Evolutionary conservation across 805 yeast species (phyloP).

Genomic region (Wickerhamomyces hampshirensis): DNA sequence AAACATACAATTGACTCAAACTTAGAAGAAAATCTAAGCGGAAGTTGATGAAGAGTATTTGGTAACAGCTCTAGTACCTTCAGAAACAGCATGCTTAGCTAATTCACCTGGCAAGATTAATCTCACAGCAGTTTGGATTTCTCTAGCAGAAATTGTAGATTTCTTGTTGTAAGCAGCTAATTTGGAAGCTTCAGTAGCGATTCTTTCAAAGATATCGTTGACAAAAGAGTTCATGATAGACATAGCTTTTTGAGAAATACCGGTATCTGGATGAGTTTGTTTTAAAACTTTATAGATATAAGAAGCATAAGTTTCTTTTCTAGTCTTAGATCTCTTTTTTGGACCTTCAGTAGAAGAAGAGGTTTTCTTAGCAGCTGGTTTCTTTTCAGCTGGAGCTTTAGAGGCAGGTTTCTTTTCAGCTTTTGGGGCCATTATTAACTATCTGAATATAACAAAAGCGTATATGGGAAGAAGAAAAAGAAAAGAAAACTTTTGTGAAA

Average conservation of each 20-base stretch:
- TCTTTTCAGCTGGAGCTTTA: slow-evolving; percentile 97
- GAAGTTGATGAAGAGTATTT: slow-evolving; percentile 76
- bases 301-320: slow-evolving; percentile 98
- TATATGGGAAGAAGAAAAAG: slow-evolving; percentile 6
- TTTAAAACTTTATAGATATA: slow-evolving; percentile 97
- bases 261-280: slow-evolving; percentile 99
- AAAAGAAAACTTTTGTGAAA: neutral
- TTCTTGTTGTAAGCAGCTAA: slow-evolving; percentile 99
- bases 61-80: slow-evolving; percentile 98
- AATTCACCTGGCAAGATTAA: slow-evolving; percentile 98
- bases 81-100: slow-evolving; percentile 98
- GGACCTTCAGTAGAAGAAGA: slow-evolving; percentile 72
- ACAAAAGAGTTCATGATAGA: slow-evolving; percentile 98
- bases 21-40: slow-evolving; percentile 27
- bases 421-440: slow-evolving; percentile 58
- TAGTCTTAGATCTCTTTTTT: slow-evolving; percentile 92
- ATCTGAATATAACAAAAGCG: slow-evolving; percentile 8
- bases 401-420: slow-evolving; percentile 62
- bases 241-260: slow-evolving; percentile 98
- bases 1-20: slow-evolving; percentile 15
- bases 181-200: slow-evolving; percentile 96
- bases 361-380: slow-evolving; percentile 83
- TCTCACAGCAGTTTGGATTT: slow-evolving; percentile 98
- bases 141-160: slow-evolving; percentile 97
- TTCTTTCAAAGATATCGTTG: slow-evolving; percentile 97